These are phyloP conservation scores for Erodium texanum DNA, from an alignment of 441 rosid genomes.

Conservation along the genomic window DNA sequence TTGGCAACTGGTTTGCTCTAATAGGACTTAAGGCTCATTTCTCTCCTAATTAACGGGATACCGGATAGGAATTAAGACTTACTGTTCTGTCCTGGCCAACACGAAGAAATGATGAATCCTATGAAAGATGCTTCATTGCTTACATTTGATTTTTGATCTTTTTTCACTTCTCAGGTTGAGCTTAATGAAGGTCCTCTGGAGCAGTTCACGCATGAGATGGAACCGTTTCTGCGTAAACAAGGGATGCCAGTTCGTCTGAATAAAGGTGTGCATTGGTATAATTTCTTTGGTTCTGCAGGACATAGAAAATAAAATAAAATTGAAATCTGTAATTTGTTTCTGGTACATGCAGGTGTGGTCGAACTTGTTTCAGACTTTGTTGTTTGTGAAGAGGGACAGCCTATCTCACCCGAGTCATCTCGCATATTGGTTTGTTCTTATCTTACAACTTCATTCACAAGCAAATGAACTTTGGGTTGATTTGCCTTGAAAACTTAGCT, in stretches of 20 bases:
- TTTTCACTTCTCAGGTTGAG: conserved; percentile 48
- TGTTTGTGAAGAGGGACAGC: conserved; percentile 90
- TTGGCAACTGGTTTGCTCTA: background rate
- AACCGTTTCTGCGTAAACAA: conserved; percentile 85
- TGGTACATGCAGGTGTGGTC: conserved; percentile 53
- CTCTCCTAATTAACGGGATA: background rate
- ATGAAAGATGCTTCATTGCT: background rate
- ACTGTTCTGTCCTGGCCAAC: too few relatives aligned
- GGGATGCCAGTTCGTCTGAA: conserved; percentile 94
- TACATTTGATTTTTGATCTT: conserved; percentile 4
- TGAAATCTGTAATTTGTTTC: conserved; percentile 3
- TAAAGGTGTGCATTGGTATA: conserved; percentile 46
- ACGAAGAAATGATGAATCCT: too few relatives aligned
- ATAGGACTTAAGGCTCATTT: background rate
- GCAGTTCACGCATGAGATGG: conserved; percentile 98
- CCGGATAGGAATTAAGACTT: too few relatives aligned
- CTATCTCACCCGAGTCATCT: conserved; percentile 83
- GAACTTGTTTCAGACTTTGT: conserved; percentile 80
- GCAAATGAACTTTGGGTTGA: background rate
- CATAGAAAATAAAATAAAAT: background rate
- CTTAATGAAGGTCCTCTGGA: conserved; percentile 77
- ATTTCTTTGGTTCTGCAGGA: background rate
- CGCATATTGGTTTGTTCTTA: conserved; percentile 63
- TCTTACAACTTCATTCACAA: background rate
- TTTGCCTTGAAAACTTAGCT: too few relatives aligned